Base-by-base conservation (phyloP, 768 basidiomycete genomes). In the Mycena venus region DNA sequence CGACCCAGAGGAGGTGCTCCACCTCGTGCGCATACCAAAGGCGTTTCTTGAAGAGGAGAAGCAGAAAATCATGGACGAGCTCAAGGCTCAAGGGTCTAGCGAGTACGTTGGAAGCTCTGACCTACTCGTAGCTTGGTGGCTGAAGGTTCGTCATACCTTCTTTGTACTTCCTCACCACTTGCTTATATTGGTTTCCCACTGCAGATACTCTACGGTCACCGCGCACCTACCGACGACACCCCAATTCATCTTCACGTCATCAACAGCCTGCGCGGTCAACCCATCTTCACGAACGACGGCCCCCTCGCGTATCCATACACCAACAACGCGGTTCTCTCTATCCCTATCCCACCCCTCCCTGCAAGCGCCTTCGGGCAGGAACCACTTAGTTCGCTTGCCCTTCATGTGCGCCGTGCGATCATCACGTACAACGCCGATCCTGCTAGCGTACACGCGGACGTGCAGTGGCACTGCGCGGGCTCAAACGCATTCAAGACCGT, bases 71-170 rank as follows among this genome's bases (percentile, higher is more conserved):
- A 73, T 64, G 72, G 72, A 68, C 1, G 49, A 73, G 36, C 21
- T 73, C 5, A 63, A 68, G 61, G 14, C 15, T 1, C 19, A 68
- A 29, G 67, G 60, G 21, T 68, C 66, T 40, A 63, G 27, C 23
- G 72, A 73, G 61, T 73, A 29, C 19, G 72, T 68, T 1, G 47
- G 59, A 4, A 73, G 72, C 44, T 68, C 65, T 14, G 72, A 73
- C 32, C 51, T 73, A 14, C 72, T 73, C 19, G 15, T 31, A 19
- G 73, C 68, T 15, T 74, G 73, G 73, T 69, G 66, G 73, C 14
- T 69, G 47, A 68, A 74, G 62, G 73, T 74, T 63, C 40, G 61
- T 17, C 4, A n/a, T n/a, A n/a, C n/a, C n/a, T n/a, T n/a, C 42
- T 42, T 10, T 17, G 9, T 17, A 10, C 42, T 14, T 17, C 15